These are phyloP conservation scores for Podospora pseudopauciseta DNA, from an alignment of 495 filamentous ascomycete genomes.

Conservation along the genomic window DNA sequence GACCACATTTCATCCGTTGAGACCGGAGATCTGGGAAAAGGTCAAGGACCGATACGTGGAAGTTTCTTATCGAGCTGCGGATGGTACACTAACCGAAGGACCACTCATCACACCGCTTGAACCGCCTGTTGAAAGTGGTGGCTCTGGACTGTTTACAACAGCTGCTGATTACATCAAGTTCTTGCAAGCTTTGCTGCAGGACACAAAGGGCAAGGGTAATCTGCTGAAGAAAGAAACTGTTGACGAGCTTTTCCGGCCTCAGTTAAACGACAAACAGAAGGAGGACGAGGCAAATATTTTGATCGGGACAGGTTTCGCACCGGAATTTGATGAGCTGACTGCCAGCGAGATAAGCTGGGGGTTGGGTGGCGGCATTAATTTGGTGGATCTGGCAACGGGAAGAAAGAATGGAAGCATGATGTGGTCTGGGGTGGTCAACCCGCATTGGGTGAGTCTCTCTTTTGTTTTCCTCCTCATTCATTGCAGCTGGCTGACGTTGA, in stretches of 20 bases:
- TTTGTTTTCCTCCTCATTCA: neutral
- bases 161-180: conserved; percentile 50
- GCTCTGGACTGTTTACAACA: conserved; percentile 49
- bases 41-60: conserved; percentile 3
- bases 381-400: conserved; percentile 30
- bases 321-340: conserved; percentile 20
- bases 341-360: conserved; percentile 21
- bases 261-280: conserved; percentile 36
- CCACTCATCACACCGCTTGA: conserved; percentile 14
- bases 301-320: conserved; percentile 14
- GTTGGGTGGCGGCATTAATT: conserved; percentile 28
- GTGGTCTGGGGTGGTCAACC: conserved; percentile 33
- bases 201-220: conserved; percentile 5
- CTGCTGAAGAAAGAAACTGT: conserved; percentile 33
- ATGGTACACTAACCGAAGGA: conserved; percentile 6
- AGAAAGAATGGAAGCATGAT: conserved; percentile 36
- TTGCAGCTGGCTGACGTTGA: conserved; percentile 1
- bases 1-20: conserved; percentile 17
- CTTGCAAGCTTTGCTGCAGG: conserved; percentile 44
- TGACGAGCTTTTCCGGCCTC: conserved; percentile 51
- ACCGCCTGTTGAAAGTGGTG: conserved; percentile 39
- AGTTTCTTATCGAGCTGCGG: neutral
- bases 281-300: conserved; percentile 8
- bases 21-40: neutral
- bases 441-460: conserved; percentile 31